These are phyloP conservation scores for Xylariaceae sp. DNA, from an alignment of 2,329 filamentous ascomycete species.

Conservation along the genomic window DNA sequence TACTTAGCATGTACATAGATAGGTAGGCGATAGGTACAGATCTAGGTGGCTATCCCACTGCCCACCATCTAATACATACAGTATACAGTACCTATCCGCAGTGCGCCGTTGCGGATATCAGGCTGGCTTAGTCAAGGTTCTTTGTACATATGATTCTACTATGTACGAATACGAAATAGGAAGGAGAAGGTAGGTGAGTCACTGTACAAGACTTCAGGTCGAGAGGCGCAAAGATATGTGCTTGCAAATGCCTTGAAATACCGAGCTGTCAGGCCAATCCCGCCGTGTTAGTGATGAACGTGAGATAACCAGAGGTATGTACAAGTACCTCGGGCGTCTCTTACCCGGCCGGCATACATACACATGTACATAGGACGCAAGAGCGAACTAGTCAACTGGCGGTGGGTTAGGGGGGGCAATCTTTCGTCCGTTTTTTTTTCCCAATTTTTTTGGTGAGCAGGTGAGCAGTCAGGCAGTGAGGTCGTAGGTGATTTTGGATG, in stretches of 20 bases:
- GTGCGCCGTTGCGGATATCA: background rate
- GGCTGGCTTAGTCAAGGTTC: no score
- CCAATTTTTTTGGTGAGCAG: no score
- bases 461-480: no score
- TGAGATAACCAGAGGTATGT: background rate
- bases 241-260: background rate
- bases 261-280: no score
- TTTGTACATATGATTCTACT: no score
- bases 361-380: background rate
- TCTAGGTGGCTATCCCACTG: constrained; percentile 2
- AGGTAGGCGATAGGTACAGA: no score
- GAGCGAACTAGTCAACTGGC: background rate
- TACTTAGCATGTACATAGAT: no score
- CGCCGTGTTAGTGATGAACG: background rate
- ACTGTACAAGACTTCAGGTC: background rate
- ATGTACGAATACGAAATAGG: no score
- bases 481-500: background rate
- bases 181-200: background rate
- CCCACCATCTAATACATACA: no score
- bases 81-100: no score
- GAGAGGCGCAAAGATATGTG: background rate
- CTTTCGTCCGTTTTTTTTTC: background rate
- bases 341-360: background rate
- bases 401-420: background rate
- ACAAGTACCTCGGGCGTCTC: background rate